Base-by-base conservation (phyloP, 2,329 filamentous ascomycete genomes). In the Xylaria sp. region DNA sequence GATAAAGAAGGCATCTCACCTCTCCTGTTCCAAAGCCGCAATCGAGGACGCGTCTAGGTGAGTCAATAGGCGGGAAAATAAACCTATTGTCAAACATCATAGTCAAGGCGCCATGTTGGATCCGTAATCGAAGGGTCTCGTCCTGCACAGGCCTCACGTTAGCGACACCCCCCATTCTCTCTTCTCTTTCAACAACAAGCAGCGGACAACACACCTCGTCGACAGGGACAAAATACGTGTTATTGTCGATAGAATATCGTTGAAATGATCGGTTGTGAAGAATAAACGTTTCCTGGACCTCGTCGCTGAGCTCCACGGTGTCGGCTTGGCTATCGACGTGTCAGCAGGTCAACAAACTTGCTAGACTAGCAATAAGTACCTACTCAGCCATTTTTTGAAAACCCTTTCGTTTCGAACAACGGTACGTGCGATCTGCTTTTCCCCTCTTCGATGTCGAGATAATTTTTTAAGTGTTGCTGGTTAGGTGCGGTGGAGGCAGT, bases 11-110 rank as follows among this genome's bases (percentile, higher is more conserved):
- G 31, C 31, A 55, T 31, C 71, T 72, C 33, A 74, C 73, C 66
- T 88, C 84, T 49, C 86, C 91, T n/a, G 89, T 85, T 49, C 92
- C 92, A 79, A 89, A 92, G 0, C 92, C 92, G 74, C 91, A 93
- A 67, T 94, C 92, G 33, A 94, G 83, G 51, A 94, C 85, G 75
- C 86, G 86, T 73, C 82, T 82, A 28, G 87, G 86, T 33, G 83
- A 82, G 54, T 78, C 80, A 58, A 93, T 81, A 6, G 90, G 90
- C n/a, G 91, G 90, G 69, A 94, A 92, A 74, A 94, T 86, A 31
- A 92, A 82, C 72, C 89, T 85, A 67, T 86, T 82, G 71, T 93
- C 90, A 77, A 94, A 93, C 62, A 91, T 82, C 72, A 81, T 85
- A 69, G 83, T 85, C 71, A 93, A 86, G 23, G 92, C 84, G 52